Percentiles rank a stretch among this genome's conserved stretches.
These are phyloP conservation scores for Murraya paniculata DNA, from an alignment of 345 rosid genomes.

Conservation along the genomic window DNA sequence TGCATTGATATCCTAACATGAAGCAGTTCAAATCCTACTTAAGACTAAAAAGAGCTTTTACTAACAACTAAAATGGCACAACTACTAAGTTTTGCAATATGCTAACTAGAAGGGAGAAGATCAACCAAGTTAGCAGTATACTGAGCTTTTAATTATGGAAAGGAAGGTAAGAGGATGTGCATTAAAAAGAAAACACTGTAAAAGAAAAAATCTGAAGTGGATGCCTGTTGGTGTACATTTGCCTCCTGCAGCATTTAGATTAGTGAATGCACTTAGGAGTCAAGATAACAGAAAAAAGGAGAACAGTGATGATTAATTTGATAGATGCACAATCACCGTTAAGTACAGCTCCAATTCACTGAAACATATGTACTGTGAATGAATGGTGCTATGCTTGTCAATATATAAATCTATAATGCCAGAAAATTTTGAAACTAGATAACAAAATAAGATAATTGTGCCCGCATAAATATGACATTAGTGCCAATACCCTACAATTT, in stretches of 20 bases:
- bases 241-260: not conserved
- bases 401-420: too few relatives aligned
- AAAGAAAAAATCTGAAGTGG: not conserved
- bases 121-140: not conserved
- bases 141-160: not conserved
- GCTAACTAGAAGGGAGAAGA: not conserved
- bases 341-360: too few relatives aligned
- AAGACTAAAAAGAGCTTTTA: not conserved
- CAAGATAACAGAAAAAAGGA: not conserved
- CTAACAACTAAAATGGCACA: not conserved
- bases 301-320: not conserved
- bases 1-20: not conserved
- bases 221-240: not conserved
- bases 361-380: too few relatives aligned
- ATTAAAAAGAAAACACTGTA: not conserved
- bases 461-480: too few relatives aligned
- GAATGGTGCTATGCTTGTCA: too few relatives aligned
- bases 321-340: not conserved
- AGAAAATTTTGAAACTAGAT: too few relatives aligned
- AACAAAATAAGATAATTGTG: too few relatives aligned
- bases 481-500: too few relatives aligned
- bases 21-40: not conserved
- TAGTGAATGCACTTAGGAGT: not conserved
- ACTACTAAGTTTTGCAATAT: not conserved
- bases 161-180: not conserved